These are phyloP conservation scores for Arctostaphylos glauca DNA, from an alignment of 148 eudicot species.

Conservation along the genomic window DNA sequence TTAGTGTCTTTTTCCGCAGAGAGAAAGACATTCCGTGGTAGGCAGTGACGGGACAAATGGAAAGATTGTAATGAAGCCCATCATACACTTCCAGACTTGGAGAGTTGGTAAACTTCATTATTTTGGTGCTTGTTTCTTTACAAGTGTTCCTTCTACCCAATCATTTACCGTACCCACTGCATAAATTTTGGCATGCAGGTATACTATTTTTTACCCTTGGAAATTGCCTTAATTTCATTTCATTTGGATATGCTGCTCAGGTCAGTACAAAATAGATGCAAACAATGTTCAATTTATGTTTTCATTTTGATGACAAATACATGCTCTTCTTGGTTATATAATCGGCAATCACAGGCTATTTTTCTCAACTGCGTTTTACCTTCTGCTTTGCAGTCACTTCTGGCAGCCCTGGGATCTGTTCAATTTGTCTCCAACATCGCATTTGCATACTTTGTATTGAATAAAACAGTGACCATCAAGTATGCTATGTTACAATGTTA, in stretches of 20 bases:
- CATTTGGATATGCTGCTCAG: conserved; percentile 99
- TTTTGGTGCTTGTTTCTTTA: conserved; percentile 20
- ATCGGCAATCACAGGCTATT: not conserved
- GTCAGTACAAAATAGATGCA: conserved; percentile 35
- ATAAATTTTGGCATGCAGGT: conserved; percentile 48
- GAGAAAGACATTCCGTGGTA: conserved; percentile 56
- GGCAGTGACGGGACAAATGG: conserved; percentile 62
- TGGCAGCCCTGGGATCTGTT: conserved; percentile 95
- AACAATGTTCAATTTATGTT: not conserved
- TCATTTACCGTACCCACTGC: conserved; percentile 6
- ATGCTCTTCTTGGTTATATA: not conserved
- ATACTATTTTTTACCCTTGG: conserved; percentile 83
- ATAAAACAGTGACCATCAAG: conserved; percentile 77
- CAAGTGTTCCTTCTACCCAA: conserved; percentile 13
- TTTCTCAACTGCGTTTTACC: conserved; percentile 1
- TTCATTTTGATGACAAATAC: not conserved
- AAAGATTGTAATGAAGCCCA: conserved; percentile 67
- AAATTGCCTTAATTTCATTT: conserved; percentile 89
- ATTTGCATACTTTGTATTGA: conserved; percentile 78
- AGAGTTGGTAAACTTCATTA: conserved; percentile 64
- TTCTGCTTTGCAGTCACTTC: conserved; percentile 73
- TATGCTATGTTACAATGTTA: conserved; percentile 41
- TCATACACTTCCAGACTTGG: conserved; percentile 87
- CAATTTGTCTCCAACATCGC: conserved; percentile 95
- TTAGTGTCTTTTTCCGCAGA: conserved; percentile 40